A percentile compares a stretch with the other conserved stretches of the same genome.
phyloP scores from a whole-genome alignment of 176 grass and related monocot genomes.

The Phoenix roebelenii region DNA sequence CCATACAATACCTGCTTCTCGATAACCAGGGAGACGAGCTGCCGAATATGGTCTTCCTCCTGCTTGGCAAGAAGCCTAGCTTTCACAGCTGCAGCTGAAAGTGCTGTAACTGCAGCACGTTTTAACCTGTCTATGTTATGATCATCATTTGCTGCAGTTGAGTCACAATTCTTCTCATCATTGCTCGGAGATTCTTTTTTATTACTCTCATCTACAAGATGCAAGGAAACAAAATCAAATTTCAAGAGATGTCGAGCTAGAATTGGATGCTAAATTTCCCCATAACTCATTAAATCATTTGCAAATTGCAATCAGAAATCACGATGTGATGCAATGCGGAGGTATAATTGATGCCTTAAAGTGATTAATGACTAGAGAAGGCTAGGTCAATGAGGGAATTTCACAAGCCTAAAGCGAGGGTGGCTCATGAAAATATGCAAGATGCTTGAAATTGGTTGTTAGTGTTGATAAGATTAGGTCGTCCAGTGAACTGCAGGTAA shows the following conservation, averaged over 20 bases:
- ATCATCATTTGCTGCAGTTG: constrained; percentile 24
- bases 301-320: background rate
- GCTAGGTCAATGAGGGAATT: too few relatives aligned
- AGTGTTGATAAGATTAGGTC: too few relatives aligned
- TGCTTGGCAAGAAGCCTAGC: constrained; percentile 75
- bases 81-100: constrained; percentile 86
- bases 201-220: constrained; percentile 33
- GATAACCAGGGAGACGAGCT: constrained; percentile 61
- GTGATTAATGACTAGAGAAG: too few relatives aligned
- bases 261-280: background rate
- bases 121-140: constrained; percentile 57
- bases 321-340: background rate
- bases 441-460: too few relatives aligned
- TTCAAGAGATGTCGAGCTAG: background rate
- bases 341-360: too few relatives aligned
- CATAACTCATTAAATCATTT: too few relatives aligned
- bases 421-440: too few relatives aligned
- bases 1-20: constrained; percentile 62
- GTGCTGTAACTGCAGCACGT: constrained; percentile 66
- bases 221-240: background rate
- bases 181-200: constrained; percentile 20
- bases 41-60: constrained; percentile 74
- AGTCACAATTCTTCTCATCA: constrained; percentile 31
- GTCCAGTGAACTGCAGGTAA: too few relatives aligned
- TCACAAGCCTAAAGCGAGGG: too few relatives aligned